Percentiles rank a stretch among this genome's conserved stretches.
Evolutionary conservation across 2,329 filamentous ascomycete genomes (phyloP).

Genomic region (Fusarium subglutinans): DNA sequence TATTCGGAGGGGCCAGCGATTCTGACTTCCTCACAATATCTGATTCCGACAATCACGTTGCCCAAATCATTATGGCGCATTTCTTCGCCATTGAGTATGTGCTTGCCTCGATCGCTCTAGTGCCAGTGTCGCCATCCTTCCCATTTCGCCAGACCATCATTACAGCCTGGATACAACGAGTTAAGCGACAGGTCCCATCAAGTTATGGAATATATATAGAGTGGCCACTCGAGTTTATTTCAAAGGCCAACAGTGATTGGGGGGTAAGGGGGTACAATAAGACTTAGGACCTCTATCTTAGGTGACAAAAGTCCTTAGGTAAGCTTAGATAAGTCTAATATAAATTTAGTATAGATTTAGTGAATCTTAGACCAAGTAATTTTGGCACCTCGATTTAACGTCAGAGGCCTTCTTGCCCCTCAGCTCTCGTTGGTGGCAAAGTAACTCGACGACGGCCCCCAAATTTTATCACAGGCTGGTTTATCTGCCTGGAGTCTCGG

Average conservation of each 20-base stretch:
- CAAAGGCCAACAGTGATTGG: background rate
- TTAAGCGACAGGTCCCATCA: background rate
- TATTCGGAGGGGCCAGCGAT: background rate
- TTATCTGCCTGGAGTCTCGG: background rate
- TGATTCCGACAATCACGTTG: background rate
- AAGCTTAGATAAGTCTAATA: too few species aligned
- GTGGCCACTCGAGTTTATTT: background rate
- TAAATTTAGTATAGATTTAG: too few species aligned
- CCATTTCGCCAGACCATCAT: background rate
- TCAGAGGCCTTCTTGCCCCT: too few species aligned
- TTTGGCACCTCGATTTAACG: too few species aligned
- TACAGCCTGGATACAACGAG: background rate
- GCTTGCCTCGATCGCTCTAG: background rate
- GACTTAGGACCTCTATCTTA: too few species aligned
- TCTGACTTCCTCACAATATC: background rate
- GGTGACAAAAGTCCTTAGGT: too few species aligned
- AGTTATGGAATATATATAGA: background rate
- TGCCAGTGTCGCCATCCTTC: background rate
- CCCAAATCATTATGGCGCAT: background rate
- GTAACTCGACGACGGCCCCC: background rate
- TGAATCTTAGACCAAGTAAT: too few species aligned
- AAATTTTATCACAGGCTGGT: background rate
- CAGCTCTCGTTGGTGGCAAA: background rate
- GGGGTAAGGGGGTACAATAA: background rate
- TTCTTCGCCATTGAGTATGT: background rate